Evolutionary conservation across 2,329 filamentous ascomycete species (phyloP), one percentile per base, ranked within the genome.

Genomic region (Aspergillus fijiensis): DNA sequence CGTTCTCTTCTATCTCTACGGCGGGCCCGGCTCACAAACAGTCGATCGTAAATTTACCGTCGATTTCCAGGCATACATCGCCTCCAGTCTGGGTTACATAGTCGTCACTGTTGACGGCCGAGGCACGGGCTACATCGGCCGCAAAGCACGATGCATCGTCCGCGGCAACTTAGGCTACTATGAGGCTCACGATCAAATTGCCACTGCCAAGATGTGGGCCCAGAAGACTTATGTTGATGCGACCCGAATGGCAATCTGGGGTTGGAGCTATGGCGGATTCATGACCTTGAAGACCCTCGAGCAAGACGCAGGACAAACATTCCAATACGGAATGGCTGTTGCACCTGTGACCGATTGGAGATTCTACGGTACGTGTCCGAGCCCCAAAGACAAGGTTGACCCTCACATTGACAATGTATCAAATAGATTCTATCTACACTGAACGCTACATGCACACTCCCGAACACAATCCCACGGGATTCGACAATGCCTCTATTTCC

Each of bases 331-430:
- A 67, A 96, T 99, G 90, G 92, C 96, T 6, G 96, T 99, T 55
- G 95, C 95, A 1, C 95, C 95, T 19, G 95, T 99, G n/a, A 98
- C 94, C 0, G 93, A 99, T 76, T 99, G 95, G 95, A 85, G 90
- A 59, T 96, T 90, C 77, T 99, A 99, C 78, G 85, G 82, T 84
- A 75, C 62, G 67, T 60, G 4, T 33, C 14, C n/a, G 12, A 21
- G 23, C 6, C 3, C 6, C 16, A 9, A 33, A n/a, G 5, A 5
- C 21, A 4, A 23, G 10, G 14, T 51, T 10, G 23, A 50, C 51
- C 47, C 33, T 50, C 21, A n/a, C n/a, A 51, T 12, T 55, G 57
- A 49, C 47, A 39, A 57, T 2, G 10, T 19, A 23, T 16, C 55
- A 74, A 45, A 12, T 6, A 45, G 74, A 76, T 47, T 74, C 72